Evolutionary conservation across 371 early-diverging fungal species (phyloP).

Genomic region (Mortierella sp.): DNA sequence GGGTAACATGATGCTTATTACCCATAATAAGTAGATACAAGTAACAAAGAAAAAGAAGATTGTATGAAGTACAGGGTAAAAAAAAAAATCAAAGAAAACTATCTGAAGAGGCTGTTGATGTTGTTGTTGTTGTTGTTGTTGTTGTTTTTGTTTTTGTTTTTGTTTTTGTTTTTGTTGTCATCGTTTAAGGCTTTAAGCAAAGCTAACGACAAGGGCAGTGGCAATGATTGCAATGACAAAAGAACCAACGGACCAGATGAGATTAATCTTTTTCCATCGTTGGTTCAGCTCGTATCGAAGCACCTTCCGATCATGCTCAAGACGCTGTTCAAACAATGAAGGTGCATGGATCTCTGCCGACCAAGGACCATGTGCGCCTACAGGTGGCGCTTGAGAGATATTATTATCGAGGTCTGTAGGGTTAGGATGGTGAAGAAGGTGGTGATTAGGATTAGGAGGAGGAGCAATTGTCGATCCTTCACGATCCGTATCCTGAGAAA

Average conservation of each 20-base stretch:
- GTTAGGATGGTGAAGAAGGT: conserved; percentile 6
- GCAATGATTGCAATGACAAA: conserved; percentile 26
- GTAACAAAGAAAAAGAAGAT: neutral
- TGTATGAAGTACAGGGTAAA: conserved; percentile 2
- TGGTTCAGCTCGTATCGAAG: conserved; percentile 33
- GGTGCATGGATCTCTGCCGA: conserved; percentile 17
- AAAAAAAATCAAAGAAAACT: conserved; percentile 1
- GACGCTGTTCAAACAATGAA: conserved; percentile 32
- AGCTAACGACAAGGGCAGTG: conserved; percentile 16
- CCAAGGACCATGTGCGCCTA: conserved; percentile 31
- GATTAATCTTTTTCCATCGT: conserved; percentile 34
- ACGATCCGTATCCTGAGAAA: conserved; percentile 9
- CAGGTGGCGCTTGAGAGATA: neutral
- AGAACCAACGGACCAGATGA: conserved; percentile 33
- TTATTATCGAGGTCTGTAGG: neutral
- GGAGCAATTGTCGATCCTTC: conserved; percentile 12
- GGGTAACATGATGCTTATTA: no score
- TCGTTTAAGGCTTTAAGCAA: neutral
- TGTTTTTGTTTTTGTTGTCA: no score
- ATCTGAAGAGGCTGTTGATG: no score
- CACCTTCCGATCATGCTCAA: conserved; percentile 27
- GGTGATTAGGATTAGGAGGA: neutral
- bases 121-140: no score
- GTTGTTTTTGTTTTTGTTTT: no score
- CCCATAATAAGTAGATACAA: neutral